Percentiles rank a stretch among this genome's conserved stretches.
Evolutionary conservation across 768 basidiomycete species (phyloP).

Genomic region (Podaxis rugospora): DNA sequence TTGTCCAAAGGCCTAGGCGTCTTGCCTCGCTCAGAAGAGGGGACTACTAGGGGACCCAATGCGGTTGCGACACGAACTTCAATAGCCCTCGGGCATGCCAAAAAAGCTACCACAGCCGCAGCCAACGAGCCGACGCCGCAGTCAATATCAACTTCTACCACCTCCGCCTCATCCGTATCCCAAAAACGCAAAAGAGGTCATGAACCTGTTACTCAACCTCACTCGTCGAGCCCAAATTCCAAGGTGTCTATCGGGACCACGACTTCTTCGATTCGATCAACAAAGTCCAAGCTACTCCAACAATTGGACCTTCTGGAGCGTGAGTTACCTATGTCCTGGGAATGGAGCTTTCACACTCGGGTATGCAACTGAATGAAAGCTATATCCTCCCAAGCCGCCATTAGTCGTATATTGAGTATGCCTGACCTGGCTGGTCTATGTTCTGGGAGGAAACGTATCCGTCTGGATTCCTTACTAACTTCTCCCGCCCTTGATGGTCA

Average conservation of each 20-base stretch:
- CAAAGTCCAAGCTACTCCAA: conserved; percentile 34
- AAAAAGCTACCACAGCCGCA: background rate
- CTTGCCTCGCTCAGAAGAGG: conserved; percentile 11
- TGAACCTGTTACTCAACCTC: background rate
- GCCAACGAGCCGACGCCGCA: background rate
- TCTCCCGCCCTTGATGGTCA: background rate
- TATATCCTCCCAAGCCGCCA: background rate
- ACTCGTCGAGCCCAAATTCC: background rate
- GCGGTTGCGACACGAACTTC: background rate
- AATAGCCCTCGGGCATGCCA: conserved; percentile 29
- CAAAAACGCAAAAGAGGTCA: background rate
- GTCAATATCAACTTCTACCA: conserved; percentile 21
- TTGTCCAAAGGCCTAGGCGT: conserved; percentile 35
- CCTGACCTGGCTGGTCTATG: conserved; percentile 41
- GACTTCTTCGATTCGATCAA: conserved; percentile 15
- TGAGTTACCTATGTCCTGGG: conserved; percentile 21
- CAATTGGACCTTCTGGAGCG: conserved; percentile 40
- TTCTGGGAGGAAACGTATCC: background rate
- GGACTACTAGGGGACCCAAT: conserved; percentile 2
- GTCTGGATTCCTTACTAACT: background rate
- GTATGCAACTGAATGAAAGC: conserved; percentile 2
- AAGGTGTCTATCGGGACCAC: conserved; percentile 15
- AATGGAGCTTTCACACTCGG: background rate
- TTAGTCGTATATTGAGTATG: conserved; percentile 38
- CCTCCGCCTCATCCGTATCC: background rate